These are phyloP conservation scores for Rhododendron mucronatum DNA, from an alignment of 148 eudicot genomes.

Conservation along the genomic window DNA sequence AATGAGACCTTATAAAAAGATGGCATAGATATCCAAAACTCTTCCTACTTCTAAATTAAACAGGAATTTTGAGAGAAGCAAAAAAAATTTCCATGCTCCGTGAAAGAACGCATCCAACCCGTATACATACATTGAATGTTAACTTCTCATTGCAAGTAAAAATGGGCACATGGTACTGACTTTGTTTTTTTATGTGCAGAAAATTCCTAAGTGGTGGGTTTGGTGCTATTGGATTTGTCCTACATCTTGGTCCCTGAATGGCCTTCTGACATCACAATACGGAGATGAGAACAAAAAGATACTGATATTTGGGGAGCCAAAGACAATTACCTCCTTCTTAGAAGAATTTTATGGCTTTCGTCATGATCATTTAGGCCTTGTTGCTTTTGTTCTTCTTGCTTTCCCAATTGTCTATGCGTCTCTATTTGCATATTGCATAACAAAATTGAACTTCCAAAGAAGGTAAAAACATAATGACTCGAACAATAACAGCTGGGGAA, in stretches of 20 bases:
- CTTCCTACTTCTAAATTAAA: background rate
- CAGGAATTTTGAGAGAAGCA: background rate
- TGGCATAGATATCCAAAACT: background rate
- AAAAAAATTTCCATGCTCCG: background rate
- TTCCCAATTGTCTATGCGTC: conserved; percentile 17
- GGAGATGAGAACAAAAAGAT: conserved; percentile 28
- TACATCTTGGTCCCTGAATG: conserved; percentile 40
- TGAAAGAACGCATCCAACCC: background rate
- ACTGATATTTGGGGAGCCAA: conserved; percentile 11
- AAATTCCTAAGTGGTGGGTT: conserved; percentile 36
- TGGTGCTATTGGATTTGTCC: conserved; percentile 53
- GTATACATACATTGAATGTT: too few relatives aligned
- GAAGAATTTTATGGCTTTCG: conserved; percentile 17
- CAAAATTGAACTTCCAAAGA: conserved; percentile 15
- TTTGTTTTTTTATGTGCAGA: conserved; percentile 20
- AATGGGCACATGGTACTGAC: background rate
- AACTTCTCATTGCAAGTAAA: conserved; percentile 1
- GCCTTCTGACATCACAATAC: conserved; percentile 38
- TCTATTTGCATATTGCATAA: conserved; percentile 10
- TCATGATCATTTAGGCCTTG: conserved; percentile 13
- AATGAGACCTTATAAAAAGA: background rate
- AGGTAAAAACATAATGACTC: conserved; percentile 3
- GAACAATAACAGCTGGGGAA: background rate
- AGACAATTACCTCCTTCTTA: conserved; percentile 17
- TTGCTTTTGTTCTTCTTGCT: conserved; percentile 11